A percentile compares a stretch with the other conserved stretches of the same genome.
Evolutionary conservation across 2,329 filamentous ascomycete species (phyloP).

Genomic region (Fusarium falciforme): DNA sequence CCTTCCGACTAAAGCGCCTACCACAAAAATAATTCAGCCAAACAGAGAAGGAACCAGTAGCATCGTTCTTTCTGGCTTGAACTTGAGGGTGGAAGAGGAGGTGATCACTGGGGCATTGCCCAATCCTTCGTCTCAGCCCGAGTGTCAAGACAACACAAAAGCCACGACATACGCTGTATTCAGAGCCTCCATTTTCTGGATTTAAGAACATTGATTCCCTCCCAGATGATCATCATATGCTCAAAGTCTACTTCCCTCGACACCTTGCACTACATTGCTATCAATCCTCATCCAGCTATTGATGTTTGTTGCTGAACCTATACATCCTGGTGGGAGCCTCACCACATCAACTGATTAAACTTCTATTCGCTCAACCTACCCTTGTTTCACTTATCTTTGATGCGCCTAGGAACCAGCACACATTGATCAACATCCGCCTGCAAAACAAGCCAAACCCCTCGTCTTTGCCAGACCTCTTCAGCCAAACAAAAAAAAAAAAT

Average conservation of each 20-base stretch:
- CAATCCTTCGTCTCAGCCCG: constrained; percentile 4
- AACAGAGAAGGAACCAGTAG: not conserved
- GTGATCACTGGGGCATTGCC: not conserved
- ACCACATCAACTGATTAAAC: not conserved
- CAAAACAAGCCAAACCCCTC: not conserved
- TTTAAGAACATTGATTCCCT: not conserved
- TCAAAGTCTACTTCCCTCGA: not conserved
- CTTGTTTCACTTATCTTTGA: constrained; percentile 6
- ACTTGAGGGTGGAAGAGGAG: not conserved
- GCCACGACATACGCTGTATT: not conserved
- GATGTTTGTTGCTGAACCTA: not conserved
- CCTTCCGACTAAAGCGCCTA: not conserved
- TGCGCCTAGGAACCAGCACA: not conserved
- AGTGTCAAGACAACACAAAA: constrained; percentile 8
- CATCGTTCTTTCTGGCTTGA: not conserved
- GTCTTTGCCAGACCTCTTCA: not conserved
- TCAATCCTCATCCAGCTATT: not conserved
- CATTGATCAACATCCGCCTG: constrained; percentile 5
- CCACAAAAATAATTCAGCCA: not conserved
- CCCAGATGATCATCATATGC: not conserved
- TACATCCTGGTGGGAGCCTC: not conserved
- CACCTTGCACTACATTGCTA: not conserved
- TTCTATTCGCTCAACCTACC: not conserved
- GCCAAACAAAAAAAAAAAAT: not conserved
- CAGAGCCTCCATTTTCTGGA: not conserved